Conservation (phyloP, 805 yeast genomes). For the Hemisphaericaspora nanyangensis region DNA sequence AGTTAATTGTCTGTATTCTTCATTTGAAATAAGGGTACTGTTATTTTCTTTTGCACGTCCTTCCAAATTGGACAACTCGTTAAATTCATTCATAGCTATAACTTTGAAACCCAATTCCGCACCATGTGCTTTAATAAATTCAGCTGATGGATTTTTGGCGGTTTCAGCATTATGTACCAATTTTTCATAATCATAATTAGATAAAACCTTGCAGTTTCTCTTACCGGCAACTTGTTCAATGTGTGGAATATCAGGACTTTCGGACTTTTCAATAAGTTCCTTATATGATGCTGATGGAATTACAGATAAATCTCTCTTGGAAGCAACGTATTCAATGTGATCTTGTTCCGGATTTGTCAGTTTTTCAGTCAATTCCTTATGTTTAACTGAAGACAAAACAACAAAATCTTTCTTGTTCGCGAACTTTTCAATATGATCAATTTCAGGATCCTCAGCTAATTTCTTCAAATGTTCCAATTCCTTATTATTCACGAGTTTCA, state of each 20-base stretch:
- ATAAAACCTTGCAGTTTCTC: conserved; percentile 9
- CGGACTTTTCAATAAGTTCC: conserved; percentile 22
- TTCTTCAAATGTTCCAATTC: conserved; percentile 14
- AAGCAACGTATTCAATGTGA: conserved; percentile 17
- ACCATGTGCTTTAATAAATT: conserved; percentile 16
- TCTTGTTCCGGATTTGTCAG: conserved; percentile 19
- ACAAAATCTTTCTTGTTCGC: not conserved
- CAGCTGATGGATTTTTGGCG: conserved; percentile 17
- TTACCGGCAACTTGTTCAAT: conserved; percentile 14
- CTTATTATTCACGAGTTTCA: conserved; percentile 10
- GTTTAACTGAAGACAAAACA: conserved; percentile 13
- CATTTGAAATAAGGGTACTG: conserved; percentile 11
- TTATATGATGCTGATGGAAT: conserved; percentile 28
- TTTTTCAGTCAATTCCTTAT: conserved; percentile 20
- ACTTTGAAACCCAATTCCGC: conserved; percentile 13
- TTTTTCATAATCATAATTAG: conserved; percentile 15
- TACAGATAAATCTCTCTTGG: conserved; percentile 20
- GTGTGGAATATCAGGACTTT: conserved; percentile 24
- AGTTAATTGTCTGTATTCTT: conserved; percentile 13
- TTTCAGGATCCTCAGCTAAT: conserved; percentile 26
- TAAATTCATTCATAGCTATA: conserved; percentile 8
- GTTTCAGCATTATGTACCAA: conserved; percentile 8
- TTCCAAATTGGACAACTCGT: conserved; percentile 8
- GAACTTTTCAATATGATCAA: conserved; percentile 1
- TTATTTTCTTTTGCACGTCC: conserved; percentile 18